Evolutionary conservation across 2,329 filamentous ascomycete genomes (phyloP).

Genomic region (Fusarium sp.): DNA sequence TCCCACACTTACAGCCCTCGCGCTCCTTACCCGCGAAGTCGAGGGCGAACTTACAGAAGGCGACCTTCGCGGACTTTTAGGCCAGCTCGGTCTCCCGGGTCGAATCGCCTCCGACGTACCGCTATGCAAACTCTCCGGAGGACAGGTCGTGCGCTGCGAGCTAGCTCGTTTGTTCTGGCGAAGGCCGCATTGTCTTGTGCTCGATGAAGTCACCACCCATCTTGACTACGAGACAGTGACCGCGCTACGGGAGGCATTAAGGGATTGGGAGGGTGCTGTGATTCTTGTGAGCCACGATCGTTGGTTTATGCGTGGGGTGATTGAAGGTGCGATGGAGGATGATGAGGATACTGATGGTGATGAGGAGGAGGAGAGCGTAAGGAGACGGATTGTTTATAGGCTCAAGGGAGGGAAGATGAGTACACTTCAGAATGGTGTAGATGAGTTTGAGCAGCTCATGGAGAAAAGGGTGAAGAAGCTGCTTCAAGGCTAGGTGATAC

Average conservation of each 20-base stretch:
- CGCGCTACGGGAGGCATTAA: slow-evolving; percentile 75
- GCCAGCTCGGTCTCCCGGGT: slow-evolving; percentile 77
- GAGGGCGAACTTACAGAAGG: slow-evolving; percentile 71
- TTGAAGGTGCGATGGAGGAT: slow-evolving; percentile 60
- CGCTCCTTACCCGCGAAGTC: slow-evolving; percentile 69
- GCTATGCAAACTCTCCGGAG: slow-evolving; percentile 79
- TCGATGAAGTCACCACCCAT: slow-evolving; percentile 89
- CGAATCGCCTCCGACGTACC: slow-evolving; percentile 80
- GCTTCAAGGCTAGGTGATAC: slow-evolving; percentile 43
- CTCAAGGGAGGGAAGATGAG: slow-evolving; percentile 69
- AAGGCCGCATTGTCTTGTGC: slow-evolving; percentile 77
- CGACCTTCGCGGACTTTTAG: slow-evolving; percentile 74
- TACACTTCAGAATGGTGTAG: slow-evolving; percentile 70
- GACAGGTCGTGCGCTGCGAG: slow-evolving; percentile 77
- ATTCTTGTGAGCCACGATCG: slow-evolving; percentile 85
- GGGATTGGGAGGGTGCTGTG: slow-evolving; percentile 78
- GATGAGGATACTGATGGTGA: slow-evolving; percentile 55
- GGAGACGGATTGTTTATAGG: slow-evolving; percentile 70
- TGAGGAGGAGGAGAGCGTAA: slow-evolving; percentile 57
- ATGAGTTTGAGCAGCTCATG: slow-evolving; percentile 74
- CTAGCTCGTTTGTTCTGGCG: slow-evolving; percentile 77
- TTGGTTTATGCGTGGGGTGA: slow-evolving; percentile 80
- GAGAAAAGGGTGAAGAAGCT: slow-evolving; percentile 69
- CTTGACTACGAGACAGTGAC: slow-evolving; percentile 85
- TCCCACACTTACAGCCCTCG: slow-evolving; percentile 72